Conservation (phyloP, 768 basidiomycete genomes). For the Rhizopogon vinicolor region DNA sequence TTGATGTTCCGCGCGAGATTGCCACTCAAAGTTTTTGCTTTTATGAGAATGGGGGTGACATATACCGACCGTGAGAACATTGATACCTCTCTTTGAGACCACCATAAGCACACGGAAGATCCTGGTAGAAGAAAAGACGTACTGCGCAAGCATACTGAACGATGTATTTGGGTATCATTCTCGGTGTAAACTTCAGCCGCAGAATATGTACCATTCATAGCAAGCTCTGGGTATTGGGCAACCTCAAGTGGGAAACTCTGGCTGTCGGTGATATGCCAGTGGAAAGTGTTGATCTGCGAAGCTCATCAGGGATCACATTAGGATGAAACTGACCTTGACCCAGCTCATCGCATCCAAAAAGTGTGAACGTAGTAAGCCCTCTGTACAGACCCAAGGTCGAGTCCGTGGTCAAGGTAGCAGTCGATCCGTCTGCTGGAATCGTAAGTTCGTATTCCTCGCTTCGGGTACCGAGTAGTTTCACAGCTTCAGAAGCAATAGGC, state of each 20-base stretch:
- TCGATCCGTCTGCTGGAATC: too few relatives aligned
- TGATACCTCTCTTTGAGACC: conserved; percentile 51
- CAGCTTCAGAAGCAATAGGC: too few relatives aligned
- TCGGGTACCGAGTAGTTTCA: too few relatives aligned
- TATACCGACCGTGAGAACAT: conserved; percentile 42
- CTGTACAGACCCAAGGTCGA: too few relatives aligned
- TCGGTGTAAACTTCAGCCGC: conserved; percentile 29
- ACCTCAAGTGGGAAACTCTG: conserved; percentile 47
- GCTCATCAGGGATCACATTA: not conserved
- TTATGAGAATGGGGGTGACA: too few relatives aligned
- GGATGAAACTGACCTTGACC: conserved; percentile 48
- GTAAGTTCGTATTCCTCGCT: too few relatives aligned
- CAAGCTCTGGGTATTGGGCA: conserved; percentile 31
- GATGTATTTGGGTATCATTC: conserved; percentile 49
- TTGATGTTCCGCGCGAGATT: too few relatives aligned
- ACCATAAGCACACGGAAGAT: not conserved
- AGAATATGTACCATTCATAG: conserved; percentile 41
- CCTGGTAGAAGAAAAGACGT: conserved; percentile 18
- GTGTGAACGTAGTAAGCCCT: conserved; percentile 24
- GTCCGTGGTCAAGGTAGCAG: too few relatives aligned
- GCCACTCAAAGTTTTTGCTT: too few relatives aligned
- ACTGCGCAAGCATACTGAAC: conserved; percentile 65
- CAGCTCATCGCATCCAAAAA: conserved; percentile 73
- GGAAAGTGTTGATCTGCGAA: conserved; percentile 40
- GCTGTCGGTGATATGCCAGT: conserved; percentile 47